phyloP scores from a whole-genome alignment of 2,329 filamentous ascomycete genomes.

The Scopulariopsis brevicaulis region DNA sequence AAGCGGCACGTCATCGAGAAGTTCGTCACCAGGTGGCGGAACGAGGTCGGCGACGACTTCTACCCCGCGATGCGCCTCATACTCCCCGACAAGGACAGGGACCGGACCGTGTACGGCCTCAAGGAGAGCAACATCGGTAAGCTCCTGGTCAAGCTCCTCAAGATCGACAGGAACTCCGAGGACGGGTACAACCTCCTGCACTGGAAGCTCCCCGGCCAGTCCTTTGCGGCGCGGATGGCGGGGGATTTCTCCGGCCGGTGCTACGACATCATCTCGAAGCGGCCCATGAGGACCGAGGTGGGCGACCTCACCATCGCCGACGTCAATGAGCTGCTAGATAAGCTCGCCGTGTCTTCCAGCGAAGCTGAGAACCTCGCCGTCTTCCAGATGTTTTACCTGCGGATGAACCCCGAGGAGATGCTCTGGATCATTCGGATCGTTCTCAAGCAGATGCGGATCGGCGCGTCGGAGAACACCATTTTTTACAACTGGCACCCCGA shows the following conservation, averaged over 20 bases:
- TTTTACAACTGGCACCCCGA: constrained; percentile 75
- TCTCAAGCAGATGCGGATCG: constrained; percentile 62
- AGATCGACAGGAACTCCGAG: constrained; percentile 82
- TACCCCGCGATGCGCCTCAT: constrained; percentile 89
- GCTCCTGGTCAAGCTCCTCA: constrained; percentile 82
- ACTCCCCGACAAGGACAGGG: constrained; percentile 82
- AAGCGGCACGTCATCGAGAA: constrained; percentile 71
- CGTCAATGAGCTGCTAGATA: constrained; percentile 78
- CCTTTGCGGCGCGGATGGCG: constrained; percentile 50
- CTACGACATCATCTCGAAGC: constrained; percentile 74
- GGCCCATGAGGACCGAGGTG: constrained; percentile 61
- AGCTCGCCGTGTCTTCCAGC: constrained; percentile 60
- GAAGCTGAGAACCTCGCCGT: constrained; percentile 80
- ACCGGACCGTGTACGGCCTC: constrained; percentile 84
- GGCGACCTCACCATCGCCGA: constrained; percentile 80
- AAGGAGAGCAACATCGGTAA: constrained; percentile 90
- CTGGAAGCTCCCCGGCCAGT: constrained; percentile 81
- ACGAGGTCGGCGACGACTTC: constrained; percentile 82
- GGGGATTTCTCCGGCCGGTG: constrained; percentile 91
- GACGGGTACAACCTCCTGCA: constrained; percentile 78
- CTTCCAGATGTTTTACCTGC: constrained; percentile 71
- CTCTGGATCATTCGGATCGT: constrained; percentile 94
- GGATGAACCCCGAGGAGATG: constrained; percentile 89
- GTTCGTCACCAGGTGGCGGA: constrained; percentile 80
- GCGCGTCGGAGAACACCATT: constrained; percentile 80